Percentiles rank a stretch among this genome's conserved stretches.
These are phyloP conservation scores for Fusarium brevicatenulatum DNA, from an alignment of 2,329 filamentous ascomycete genomes.

Conservation along the genomic window DNA sequence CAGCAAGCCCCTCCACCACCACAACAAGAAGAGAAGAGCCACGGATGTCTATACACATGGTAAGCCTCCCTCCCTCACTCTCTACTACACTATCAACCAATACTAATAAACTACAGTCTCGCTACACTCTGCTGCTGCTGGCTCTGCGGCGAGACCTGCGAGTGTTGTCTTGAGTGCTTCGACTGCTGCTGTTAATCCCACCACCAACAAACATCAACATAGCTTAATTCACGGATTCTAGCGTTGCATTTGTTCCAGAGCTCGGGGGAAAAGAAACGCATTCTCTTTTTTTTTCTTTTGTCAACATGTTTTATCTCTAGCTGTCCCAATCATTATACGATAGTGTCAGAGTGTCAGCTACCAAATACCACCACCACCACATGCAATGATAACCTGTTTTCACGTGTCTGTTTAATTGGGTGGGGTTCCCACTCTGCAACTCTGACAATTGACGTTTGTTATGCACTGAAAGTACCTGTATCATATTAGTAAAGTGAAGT, in stretches of 20 bases:
- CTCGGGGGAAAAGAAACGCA: background rate
- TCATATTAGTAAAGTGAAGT: background rate
- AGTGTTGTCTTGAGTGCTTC: constrained; percentile 55
- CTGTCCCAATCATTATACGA: background rate
- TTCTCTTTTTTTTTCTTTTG: constrained; percentile 1
- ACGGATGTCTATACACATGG: constrained; percentile 55
- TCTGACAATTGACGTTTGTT: constrained; percentile 46
- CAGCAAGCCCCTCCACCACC: constrained; percentile 48
- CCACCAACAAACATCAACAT: background rate
- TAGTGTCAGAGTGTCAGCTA: background rate
- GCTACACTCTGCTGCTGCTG: constrained; percentile 57
- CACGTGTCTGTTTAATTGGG: background rate
- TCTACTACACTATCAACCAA: rapidly evolving
- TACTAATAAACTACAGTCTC: constrained; percentile 40
- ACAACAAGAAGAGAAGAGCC: constrained; percentile 51
- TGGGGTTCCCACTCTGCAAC: constrained; percentile 9
- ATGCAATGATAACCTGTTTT: background rate
- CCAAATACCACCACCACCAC: constrained; percentile 21
- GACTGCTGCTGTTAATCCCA: constrained; percentile 52
- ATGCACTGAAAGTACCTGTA: constrained; percentile 50
- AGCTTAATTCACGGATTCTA: background rate
- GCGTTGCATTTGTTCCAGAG: constrained; percentile 3
- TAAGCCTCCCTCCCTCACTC: constrained; percentile 24
- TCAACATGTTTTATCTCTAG: background rate
- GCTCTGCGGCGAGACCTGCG: constrained; percentile 56